phyloP scores from a whole-genome alignment of 208 protist species.

The Endotrypanum monterogeii region DNA sequence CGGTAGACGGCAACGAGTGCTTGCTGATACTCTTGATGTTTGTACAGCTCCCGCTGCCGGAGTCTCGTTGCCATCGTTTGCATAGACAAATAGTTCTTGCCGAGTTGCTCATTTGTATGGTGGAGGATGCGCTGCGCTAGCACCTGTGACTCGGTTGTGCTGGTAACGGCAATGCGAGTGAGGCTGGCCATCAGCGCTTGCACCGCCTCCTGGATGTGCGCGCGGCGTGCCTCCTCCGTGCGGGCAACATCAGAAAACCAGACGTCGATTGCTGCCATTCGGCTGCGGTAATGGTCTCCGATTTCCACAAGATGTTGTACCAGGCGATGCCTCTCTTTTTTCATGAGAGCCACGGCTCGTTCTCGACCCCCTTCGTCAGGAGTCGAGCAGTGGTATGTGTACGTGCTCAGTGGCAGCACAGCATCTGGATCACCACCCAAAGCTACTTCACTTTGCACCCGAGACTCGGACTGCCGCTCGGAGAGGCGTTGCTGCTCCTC shows the following conservation, averaged over 20 bases:
- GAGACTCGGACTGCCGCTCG: conserved; percentile 38
- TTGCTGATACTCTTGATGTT: conserved; percentile 59
- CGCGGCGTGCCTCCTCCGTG: conserved; percentile 51
- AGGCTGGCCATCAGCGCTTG: conserved; percentile 64
- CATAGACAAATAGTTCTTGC: conserved; percentile 52
- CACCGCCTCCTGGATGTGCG: conserved; percentile 43
- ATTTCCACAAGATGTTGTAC: conserved; percentile 41
- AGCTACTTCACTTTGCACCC: conserved; percentile 25
- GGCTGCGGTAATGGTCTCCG: conserved; percentile 31
- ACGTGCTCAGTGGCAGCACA: conserved; percentile 40
- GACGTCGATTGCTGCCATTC: conserved; percentile 39
- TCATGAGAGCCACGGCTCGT: conserved; percentile 44
- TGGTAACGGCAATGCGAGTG: conserved; percentile 69
- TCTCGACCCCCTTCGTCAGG: conserved; percentile 36
- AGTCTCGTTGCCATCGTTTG: conserved; percentile 64
- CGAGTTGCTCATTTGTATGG: conserved; percentile 66
- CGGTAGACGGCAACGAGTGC: conserved; percentile 49
- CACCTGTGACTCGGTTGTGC: conserved; percentile 75
- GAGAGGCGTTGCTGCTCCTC: conserved; percentile 43
- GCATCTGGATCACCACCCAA: conserved; percentile 20
- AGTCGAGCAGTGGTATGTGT: conserved; percentile 36
- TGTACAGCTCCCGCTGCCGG: conserved; percentile 64
- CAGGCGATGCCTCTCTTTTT: conserved; percentile 56
- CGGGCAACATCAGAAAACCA: conserved; percentile 40
- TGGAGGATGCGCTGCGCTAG: conserved; percentile 83